Evolutionary conservation across 2,329 filamentous ascomycete species (phyloP).

Genomic region (Pyrenophora seminiperda): DNA sequence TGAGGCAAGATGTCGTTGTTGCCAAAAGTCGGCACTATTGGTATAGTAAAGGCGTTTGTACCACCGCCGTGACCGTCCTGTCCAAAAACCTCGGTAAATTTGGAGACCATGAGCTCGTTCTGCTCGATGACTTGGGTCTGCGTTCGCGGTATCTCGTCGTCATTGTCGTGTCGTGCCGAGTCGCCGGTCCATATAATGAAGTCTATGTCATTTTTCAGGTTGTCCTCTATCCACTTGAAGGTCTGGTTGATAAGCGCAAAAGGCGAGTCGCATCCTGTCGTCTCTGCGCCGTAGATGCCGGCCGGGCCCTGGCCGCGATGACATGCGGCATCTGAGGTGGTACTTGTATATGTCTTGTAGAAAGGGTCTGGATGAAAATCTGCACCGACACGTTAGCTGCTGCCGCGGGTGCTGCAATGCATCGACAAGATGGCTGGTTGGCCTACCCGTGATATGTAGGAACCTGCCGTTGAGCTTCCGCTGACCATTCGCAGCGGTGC

Average conservation of each 20-base stretch:
- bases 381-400: conserved; percentile 46
- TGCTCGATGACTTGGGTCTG: conserved; percentile 75
- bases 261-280: conserved; percentile 86
- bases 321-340: conserved; percentile 71
- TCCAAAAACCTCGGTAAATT: conserved; percentile 76
- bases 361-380: conserved; percentile 91
- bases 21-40: conserved; percentile 86
- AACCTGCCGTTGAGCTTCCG: conserved; percentile 66
- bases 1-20: conserved; percentile 98
- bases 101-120: conserved; percentile 76
- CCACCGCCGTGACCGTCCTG: conserved; percentile 51
- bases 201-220: conserved; percentile 78
- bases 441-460: conserved; percentile 82
- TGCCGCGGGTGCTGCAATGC: not conserved
- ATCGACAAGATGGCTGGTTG: not conserved
- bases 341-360: conserved; percentile 80
- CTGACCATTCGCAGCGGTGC: conserved; percentile 18
- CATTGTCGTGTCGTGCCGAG: conserved; percentile 86
- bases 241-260: conserved; percentile 82
- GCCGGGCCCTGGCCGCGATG: conserved; percentile 78
- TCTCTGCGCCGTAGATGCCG: conserved; percentile 82
- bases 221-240: conserved; percentile 81
- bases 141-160: conserved; percentile 77
- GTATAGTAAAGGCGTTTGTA: conserved; percentile 66
- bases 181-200: conserved; percentile 95